These are phyloP conservation scores for Psilocybe tampanensis DNA, from an alignment of 768 basidiomycete species.

Conservation along the genomic window DNA sequence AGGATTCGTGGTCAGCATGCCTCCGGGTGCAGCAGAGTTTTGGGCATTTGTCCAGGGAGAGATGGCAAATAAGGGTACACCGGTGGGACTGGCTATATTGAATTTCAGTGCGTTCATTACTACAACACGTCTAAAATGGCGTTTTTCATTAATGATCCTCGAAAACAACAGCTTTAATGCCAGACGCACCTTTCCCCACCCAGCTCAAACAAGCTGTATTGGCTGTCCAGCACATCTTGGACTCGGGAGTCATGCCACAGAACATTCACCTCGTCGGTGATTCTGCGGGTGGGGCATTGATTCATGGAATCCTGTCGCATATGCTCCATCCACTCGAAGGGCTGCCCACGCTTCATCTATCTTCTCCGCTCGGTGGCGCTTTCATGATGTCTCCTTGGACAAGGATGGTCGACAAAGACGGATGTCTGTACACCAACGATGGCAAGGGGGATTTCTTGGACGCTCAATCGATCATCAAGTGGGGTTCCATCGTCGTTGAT, in stretches of 20 bases:
- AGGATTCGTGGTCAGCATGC: conserved; percentile 15
- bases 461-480: conserved; percentile 12
- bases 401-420: conserved; percentile 24
- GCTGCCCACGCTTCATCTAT: conserved; percentile 25
- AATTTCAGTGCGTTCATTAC: conserved; percentile 19
- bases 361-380: conserved; percentile 28
- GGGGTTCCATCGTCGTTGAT: conserved; percentile 21
- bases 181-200: conserved; percentile 35
- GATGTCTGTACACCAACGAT: conserved; percentile 15
- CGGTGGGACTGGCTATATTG: conserved; percentile 19
- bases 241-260: conserved; percentile 28
- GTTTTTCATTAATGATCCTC: conserved; percentile 1
- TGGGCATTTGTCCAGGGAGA: conserved; percentile 23
- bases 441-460: conserved; percentile 25
- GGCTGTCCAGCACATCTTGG: conserved; percentile 34
- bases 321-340: conserved; percentile 35
- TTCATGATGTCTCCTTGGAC: conserved; percentile 45
- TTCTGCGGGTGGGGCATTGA: conserved; percentile 41
- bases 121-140: not conserved
- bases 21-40: conserved; percentile 17
- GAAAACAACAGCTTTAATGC: conserved; percentile 29
- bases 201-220: conserved; percentile 32
- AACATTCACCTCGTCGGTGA: conserved; percentile 39
- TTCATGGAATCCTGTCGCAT: conserved; percentile 37
- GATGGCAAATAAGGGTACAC: conserved; percentile 14